Evolutionary conservation across 345 rosid species (phyloP).

Genomic region (Eutrema japonicum): DNA sequence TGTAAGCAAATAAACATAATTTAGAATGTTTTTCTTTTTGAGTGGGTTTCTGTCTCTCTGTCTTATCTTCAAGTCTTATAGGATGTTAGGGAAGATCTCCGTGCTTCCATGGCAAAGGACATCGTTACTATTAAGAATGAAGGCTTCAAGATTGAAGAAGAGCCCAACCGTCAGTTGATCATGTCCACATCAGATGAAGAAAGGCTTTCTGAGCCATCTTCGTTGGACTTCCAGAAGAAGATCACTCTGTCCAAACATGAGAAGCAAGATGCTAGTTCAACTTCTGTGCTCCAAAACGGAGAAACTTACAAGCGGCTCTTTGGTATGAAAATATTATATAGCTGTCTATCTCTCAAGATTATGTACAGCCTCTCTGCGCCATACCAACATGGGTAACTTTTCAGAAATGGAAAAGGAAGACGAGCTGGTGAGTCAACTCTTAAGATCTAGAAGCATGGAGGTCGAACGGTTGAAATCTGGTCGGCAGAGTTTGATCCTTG

Average conservation of each 20-base stretch:
- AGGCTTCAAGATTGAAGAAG: slow-evolving; percentile 63
- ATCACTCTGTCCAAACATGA: slow-evolving; percentile 70
- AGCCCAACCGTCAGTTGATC: slow-evolving; percentile 34
- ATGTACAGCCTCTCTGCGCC: neutral
- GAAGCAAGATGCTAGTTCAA: slow-evolving; percentile 54
- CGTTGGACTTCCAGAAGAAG: slow-evolving; percentile 81
- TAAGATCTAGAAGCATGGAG: slow-evolving; percentile 69
- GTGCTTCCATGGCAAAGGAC: slow-evolving; percentile 94
- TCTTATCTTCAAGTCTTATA: slow-evolving; percentile 51
- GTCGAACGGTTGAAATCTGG: slow-evolving; percentile 68
- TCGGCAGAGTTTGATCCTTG: slow-evolving; percentile 76
- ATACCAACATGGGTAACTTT: slow-evolving; percentile 27
- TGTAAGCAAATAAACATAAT: slow-evolving; percentile 48
- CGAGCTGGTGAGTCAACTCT: slow-evolving; percentile 69
- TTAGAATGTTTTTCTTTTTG: neutral
- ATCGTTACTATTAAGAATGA: slow-evolving; percentile 72
- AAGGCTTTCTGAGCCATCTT: slow-evolving; percentile 43
- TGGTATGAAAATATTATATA: slow-evolving; percentile 49
- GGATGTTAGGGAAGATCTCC: slow-evolving; percentile 91
- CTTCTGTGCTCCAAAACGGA: slow-evolving; percentile 50
- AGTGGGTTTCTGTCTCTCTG: slow-evolving; percentile 25
- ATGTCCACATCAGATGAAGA: slow-evolving; percentile 40
- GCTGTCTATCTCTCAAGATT: slow-evolving; percentile 15
- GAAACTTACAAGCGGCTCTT: slow-evolving; percentile 61
- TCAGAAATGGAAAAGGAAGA: slow-evolving; percentile 90